Base-by-base conservation (phyloP, 2,329 filamentous ascomycete species). In the Lasiodiplodia theobromae region DNA sequence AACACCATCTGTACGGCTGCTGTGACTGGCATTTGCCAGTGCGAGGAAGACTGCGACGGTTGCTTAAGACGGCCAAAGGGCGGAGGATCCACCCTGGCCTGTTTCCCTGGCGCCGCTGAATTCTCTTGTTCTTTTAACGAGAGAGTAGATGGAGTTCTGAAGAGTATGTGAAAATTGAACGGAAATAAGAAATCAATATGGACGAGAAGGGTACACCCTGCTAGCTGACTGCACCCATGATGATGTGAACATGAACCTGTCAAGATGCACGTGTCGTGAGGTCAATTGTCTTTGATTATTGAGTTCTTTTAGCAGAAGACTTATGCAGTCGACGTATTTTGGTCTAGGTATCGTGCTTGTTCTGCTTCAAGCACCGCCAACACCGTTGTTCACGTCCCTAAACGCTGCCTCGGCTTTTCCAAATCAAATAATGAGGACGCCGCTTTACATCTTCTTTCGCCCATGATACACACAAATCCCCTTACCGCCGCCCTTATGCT, bases 391-490 rank as follows among this genome's bases (percentile, higher is more conserved):
- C 18, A 18, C 5, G 16, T 8, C 40, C 16, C 18, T 47, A 4
- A 21, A 47, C 5, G 44, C 51, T 23, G 14, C 16, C 51, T 3
- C 11, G n/a, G 25, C 52, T 4, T 0, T 18, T 18, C 52, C 18
- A 18, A 31, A 23, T 31, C 56, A 60, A 47, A 23, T 5, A 18
- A 1, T 12, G 28, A n/a, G 21, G 10, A 40, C 28, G 12, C 28
- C 34, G 21, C 31, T 40, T 57, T 37, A 37, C 25, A 60, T 72
- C 66, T 69, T 75, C 44, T 60, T 73, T 58, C 74, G 68, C 23
- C 79, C 79, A 75, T 85, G 83, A 74, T 77, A 82, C 40, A 80
- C 76, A 69, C 82, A 85, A 49, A 81, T 72, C 3, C 78, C 81
- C 21, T 69, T 76, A 7, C 78, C 79, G 10, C 76, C 75, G 11